These are phyloP conservation scores for Plasmodium ovale DNA, from an alignment of 169 alveolate genomes.

Conservation along the genomic window DNA sequence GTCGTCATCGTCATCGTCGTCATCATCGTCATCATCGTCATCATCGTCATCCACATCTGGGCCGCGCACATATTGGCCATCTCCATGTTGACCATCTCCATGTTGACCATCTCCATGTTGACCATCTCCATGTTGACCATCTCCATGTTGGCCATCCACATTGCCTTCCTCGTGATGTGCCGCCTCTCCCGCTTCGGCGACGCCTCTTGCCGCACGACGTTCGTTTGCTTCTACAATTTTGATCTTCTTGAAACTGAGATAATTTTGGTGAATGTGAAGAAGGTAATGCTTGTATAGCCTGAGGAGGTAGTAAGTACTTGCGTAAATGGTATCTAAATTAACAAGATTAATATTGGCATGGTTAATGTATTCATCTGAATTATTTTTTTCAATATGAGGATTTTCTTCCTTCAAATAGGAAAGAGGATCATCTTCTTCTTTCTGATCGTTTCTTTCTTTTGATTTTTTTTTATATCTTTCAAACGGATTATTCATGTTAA, in stretches of 20 bases:
- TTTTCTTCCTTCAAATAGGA: neutral
- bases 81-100: neutral
- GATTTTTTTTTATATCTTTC: neutral
- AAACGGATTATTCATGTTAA: neutral
- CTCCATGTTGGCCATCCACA: neutral
- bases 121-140: neutral
- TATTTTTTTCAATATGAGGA: neutral
- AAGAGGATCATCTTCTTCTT: neutral
- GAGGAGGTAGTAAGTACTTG: conserved; percentile 29
- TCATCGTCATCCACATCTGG: neutral
- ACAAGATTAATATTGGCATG: conserved; percentile 33
- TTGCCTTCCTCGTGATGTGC: neutral
- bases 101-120: neutral
- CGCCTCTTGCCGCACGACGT: neutral
- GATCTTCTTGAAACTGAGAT: conserved; percentile 28
- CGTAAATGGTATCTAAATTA: conserved; percentile 28
- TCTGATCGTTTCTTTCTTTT: neutral
- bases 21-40: neutral
- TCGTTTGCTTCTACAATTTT: conserved; percentile 5
- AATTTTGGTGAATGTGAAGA: conserved; percentile 53
- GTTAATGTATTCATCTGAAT: conserved; percentile 35
- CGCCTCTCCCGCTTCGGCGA: neutral
- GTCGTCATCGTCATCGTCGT: neutral
- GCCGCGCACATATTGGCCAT: neutral
- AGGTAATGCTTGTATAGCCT: conserved; percentile 51